Conservation (phyloP, 176 grass and related monocot genomes). For the Juncus effusus region DNA sequence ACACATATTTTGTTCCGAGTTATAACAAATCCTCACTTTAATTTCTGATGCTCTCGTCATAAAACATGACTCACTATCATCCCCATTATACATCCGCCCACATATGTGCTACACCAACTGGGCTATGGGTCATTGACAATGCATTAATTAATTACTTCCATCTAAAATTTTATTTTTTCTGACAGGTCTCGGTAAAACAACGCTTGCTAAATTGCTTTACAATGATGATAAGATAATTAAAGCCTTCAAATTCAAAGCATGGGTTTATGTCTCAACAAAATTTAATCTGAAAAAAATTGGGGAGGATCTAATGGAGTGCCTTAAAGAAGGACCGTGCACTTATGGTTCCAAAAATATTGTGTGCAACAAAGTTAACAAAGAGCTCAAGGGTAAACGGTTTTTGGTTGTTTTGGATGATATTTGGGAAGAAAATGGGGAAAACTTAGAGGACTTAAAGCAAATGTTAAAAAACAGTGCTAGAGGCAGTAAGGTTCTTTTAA, state of each 20-base stretch:
- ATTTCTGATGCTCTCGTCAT: no score
- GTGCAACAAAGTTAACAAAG: not conserved
- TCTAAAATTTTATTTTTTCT: constrained; percentile 19
- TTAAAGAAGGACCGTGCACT: not conserved
- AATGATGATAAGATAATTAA: constrained; percentile 21
- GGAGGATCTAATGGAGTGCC: constrained; percentile 8
- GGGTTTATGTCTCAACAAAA: constrained; percentile 31
- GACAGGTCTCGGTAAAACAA: constrained; percentile 30
- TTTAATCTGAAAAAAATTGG: constrained; percentile 33
- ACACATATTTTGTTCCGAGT: no score
- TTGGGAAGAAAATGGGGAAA: constrained; percentile 2
- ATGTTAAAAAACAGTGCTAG: constrained; percentile 17
- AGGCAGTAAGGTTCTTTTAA: constrained; percentile 27
- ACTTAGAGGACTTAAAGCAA: constrained; percentile 22
- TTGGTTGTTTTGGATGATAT: constrained; percentile 30
- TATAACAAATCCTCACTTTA: no score
- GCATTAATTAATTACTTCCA: no score
- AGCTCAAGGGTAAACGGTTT: constrained; percentile 16
- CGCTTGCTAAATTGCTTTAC: constrained; percentile 31
- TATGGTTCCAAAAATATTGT: constrained; percentile 8
- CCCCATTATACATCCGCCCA: no score
- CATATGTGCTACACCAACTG: no score
- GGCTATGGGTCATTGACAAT: no score
- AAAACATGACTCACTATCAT: no score
- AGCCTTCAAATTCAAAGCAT: constrained; percentile 19